Conservation (phyloP, 208 protist genomes). For the Naegleria lovaniensis region DNA sequence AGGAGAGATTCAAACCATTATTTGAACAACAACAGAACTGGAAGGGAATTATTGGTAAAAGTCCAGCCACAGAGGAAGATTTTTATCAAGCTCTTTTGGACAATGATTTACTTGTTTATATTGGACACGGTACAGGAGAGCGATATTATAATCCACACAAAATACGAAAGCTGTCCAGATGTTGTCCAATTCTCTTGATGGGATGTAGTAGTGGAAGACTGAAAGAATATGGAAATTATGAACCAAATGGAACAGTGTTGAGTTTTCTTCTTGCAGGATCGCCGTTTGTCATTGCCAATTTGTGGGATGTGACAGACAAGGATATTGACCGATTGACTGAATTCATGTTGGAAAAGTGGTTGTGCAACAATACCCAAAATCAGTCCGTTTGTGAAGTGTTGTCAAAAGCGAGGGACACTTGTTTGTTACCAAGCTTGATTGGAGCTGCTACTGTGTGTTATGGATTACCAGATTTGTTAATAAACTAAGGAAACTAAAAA, state of each 20-base stretch:
- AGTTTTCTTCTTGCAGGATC: constrained; percentile 47
- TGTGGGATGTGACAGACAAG: constrained; percentile 75
- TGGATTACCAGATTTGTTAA: constrained; percentile 46
- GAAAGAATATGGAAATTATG: constrained; percentile 41
- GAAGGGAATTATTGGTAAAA: constrained; percentile 40
- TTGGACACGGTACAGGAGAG: constrained; percentile 35
- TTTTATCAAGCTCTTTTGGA: constrained; percentile 30
- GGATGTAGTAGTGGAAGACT: constrained; percentile 56
- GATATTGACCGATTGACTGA: constrained; percentile 59
- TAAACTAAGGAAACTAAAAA: too few relatives aligned
- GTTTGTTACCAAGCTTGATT: constrained; percentile 51
- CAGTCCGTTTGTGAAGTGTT: constrained; percentile 35
- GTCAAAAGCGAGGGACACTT: constrained; percentile 39
- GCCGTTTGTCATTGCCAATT: constrained; percentile 58
- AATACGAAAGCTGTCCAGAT: constrained; percentile 12
- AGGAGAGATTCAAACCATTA: constrained; percentile 36
- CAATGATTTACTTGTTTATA: constrained; percentile 38
- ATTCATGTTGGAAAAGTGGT: constrained; percentile 49
- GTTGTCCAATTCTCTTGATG: constrained; percentile 48
- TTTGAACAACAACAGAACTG: constrained; percentile 33
- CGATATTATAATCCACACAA: constrained; percentile 23
- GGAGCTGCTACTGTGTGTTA: constrained; percentile 60
- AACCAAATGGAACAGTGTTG: constrained; percentile 39
- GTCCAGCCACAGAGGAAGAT: constrained; percentile 29
- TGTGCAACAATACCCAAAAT: not conserved